Conservation (phyloP, 768 basidiomycete species). For the Russula ochroleuca region DNA sequence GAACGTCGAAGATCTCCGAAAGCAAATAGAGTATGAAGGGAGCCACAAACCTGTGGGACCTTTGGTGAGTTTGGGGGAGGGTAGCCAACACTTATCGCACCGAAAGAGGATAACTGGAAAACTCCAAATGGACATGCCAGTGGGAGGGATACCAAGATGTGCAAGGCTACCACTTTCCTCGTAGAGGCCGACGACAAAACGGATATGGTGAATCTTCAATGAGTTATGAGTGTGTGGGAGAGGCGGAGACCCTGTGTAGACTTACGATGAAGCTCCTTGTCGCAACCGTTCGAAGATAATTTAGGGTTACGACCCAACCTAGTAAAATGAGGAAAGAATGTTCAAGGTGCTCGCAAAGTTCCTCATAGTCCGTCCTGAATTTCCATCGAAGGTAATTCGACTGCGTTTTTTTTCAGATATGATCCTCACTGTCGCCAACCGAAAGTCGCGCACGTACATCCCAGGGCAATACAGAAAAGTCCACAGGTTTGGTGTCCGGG, state of each 20-base stretch:
- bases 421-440: background rate
- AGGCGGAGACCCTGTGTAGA: background rate
- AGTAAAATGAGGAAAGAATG: conserved; percentile 2
- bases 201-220: background rate
- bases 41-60: background rate
- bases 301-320: conserved; percentile 4
- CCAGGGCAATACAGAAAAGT: background rate
- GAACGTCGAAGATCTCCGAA: background rate
- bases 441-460: conserved; percentile 7
- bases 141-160: background rate
- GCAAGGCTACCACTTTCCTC: background rate
- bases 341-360: conserved; percentile 17
- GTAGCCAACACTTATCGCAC: conserved; percentile 1
- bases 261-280: conserved; percentile 5
- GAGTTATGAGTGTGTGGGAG: background rate
- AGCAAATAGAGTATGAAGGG: background rate
- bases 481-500: background rate
- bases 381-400: conserved; percentile 10
- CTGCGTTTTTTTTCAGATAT: background rate
- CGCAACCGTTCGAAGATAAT: background rate
- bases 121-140: background rate
- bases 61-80: background rate
- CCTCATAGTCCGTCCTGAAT: conserved; percentile 15
- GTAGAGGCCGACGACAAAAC: background rate
- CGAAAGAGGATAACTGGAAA: background rate